Conservation (phyloP, 73 alveolate genomes). For the Paramecium pentaurelia region DNA sequence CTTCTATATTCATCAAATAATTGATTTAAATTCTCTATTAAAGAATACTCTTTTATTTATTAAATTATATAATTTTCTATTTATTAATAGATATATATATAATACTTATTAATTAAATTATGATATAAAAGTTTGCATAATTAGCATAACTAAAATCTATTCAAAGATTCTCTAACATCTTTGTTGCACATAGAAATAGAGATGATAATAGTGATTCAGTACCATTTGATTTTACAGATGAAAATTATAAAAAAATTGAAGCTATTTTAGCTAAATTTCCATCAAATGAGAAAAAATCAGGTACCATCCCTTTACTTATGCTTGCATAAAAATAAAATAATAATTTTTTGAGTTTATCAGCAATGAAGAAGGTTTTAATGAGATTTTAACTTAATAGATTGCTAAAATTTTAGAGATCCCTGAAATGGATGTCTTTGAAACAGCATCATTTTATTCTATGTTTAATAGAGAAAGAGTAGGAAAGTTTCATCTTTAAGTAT, state of each 20-base stretch:
- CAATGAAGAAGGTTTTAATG: slow-evolving; percentile 77
- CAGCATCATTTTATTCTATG: slow-evolving; percentile 88
- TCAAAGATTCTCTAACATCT: not conserved
- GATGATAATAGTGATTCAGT: slow-evolving; percentile 72
- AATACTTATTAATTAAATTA: not conserved
- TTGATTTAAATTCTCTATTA: not conserved
- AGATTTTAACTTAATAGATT: not conserved
- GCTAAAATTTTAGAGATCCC: slow-evolving; percentile 84
- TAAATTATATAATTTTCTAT: not conserved
- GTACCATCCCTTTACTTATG: slow-evolving; percentile 74
- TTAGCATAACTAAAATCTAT: not conserved
- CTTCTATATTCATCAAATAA: too few relatives aligned
- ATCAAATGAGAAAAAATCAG: slow-evolving; percentile 79
- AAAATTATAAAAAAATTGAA: slow-evolving; percentile 77
- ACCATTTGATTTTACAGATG: slow-evolving; percentile 86
- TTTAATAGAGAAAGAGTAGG: slow-evolving; percentile 89
- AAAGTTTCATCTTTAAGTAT: slow-evolving; percentile 86
- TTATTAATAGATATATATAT: not conserved
- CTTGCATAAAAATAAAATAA: slow-evolving; percentile 79
- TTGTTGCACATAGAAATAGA: slow-evolving; percentile 45
- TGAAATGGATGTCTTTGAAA: slow-evolving; percentile 86
- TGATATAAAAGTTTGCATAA: slow-evolving; percentile 18
- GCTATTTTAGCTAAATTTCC: slow-evolving; percentile 74
- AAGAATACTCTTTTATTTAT: not conserved
- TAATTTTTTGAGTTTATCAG: slow-evolving; percentile 82